Conservation (phyloP, 192 early-diverging fungal genomes). For the Umbelopsis sp. region DNA sequence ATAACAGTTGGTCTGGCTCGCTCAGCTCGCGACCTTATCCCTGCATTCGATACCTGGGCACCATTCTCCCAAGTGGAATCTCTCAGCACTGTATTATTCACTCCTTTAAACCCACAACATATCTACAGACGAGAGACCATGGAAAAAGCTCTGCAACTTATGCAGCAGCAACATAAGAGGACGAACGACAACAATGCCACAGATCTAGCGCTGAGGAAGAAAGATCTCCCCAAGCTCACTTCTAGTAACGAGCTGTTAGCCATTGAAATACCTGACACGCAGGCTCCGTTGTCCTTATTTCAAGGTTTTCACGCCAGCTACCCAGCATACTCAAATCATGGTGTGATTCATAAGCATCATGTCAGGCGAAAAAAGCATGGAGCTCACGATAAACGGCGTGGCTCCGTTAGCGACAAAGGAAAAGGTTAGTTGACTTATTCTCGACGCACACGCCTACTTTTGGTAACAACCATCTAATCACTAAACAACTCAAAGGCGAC, state of each 20-base stretch:
- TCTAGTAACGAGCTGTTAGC: slow-evolving; percentile 42
- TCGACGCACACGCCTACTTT: too few species aligned
- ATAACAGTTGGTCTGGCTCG: slow-evolving; percentile 23
- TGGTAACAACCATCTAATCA: not conserved
- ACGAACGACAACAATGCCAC: slow-evolving; percentile 4
- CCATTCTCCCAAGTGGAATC: slow-evolving; percentile 38
- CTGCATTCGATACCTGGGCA: slow-evolving; percentile 22
- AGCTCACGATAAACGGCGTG: not conserved
- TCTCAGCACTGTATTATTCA: slow-evolving; percentile 51
- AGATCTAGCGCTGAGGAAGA: not conserved
- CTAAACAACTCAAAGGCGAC: not conserved
- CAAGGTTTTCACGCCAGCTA: slow-evolving; percentile 59
- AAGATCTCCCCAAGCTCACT: slow-evolving; percentile 13
- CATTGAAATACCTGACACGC: slow-evolving; percentile 58
- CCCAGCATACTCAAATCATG: slow-evolving; percentile 48
- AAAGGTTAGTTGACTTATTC: not conserved
- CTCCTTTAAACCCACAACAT: slow-evolving; percentile 53
- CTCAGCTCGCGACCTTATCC: slow-evolving; percentile 39
- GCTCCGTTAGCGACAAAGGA: slow-evolving; percentile 10
- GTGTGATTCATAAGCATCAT: slow-evolving; percentile 23
- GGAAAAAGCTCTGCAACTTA: slow-evolving; percentile 52
- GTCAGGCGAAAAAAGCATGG: slow-evolving; percentile 30
- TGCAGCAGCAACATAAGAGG: slow-evolving; percentile 43
- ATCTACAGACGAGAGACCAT: slow-evolving; percentile 56
- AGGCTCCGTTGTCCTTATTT: slow-evolving; percentile 53